Conservation (phyloP, 1,284 basidiomycete species). For the Sporisorium iseilematis-ciliati region DNA sequence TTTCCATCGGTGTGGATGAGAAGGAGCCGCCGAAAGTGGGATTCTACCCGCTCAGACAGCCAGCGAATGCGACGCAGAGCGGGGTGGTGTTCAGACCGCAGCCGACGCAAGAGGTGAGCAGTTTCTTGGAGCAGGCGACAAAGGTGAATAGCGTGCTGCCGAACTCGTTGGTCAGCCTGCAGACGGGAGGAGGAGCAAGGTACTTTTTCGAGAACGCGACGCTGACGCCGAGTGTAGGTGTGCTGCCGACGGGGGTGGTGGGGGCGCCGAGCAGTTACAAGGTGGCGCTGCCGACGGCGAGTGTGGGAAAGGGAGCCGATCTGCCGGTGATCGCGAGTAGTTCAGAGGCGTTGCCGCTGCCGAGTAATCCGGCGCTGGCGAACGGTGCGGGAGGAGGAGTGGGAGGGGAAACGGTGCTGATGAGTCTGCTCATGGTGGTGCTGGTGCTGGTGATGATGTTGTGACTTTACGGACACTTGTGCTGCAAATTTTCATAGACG, state of each 20-base stretch:
- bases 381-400: background rate
- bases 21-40: conserved; percentile 50
- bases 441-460: background rate
- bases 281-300: conserved; percentile 12
- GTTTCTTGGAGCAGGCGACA: conserved; percentile 76
- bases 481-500: conserved; percentile 1
- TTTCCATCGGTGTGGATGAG: conserved; percentile 71
- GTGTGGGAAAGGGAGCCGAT: background rate
- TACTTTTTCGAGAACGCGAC: conserved; percentile 78
- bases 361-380: conserved; percentile 37
- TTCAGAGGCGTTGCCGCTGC: conserved; percentile 21
- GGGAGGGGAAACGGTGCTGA: background rate
- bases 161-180: conserved; percentile 79
- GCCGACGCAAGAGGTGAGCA: conserved; percentile 71
- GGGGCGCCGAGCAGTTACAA: conserved; percentile 20
- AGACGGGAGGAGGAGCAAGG: conserved; percentile 74
- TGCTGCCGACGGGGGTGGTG: conserved; percentile 24
- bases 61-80: conserved; percentile 70
- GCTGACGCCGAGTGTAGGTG: conserved; percentile 26
- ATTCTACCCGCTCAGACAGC: conserved; percentile 40
- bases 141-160: conserved; percentile 80
- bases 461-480: background rate
- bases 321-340: conserved; percentile 43
- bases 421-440: background rate
- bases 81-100: conserved; percentile 14